A percentile compares a stretch with the other conserved stretches of the same genome.
Conservation (phyloP, 2,329 filamentous ascomycete species). For the Aspergillus sp. region DNA sequence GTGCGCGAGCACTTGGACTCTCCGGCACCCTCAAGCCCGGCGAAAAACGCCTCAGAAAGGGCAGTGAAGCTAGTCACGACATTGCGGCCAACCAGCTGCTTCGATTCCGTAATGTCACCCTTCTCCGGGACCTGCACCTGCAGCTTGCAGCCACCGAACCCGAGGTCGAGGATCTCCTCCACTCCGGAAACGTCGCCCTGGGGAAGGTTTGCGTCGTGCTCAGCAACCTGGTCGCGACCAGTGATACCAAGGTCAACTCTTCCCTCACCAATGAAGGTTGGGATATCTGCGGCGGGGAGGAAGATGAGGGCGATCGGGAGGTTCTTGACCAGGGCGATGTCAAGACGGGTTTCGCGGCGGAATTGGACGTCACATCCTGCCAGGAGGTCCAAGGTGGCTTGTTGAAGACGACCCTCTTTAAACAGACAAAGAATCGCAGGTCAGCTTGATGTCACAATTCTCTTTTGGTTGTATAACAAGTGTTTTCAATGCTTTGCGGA, state of each 20-base stretch:
- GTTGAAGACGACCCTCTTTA: conserved; percentile 85
- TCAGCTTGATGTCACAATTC: too few relatives aligned
- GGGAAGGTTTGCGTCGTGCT: conserved; percentile 65
- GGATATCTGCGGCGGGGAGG: conserved; percentile 93
- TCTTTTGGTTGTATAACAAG: conserved; percentile 5
- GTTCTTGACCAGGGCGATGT: conserved; percentile 98
- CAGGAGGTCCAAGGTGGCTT: conserved; percentile 82
- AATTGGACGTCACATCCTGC: conserved; percentile 95
- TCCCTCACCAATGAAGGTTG: conserved; percentile 93
- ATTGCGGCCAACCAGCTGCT: conserved; percentile 83
- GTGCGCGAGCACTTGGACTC: conserved; percentile 55
- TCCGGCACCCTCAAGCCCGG: conserved; percentile 58
- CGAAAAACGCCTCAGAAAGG: conserved; percentile 79
- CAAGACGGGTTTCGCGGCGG: conserved; percentile 86
- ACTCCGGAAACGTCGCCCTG: conserved; percentile 52
- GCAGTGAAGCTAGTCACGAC: conserved; percentile 94
- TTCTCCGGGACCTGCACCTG: conserved; percentile 96
- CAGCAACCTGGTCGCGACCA: conserved; percentile 84
- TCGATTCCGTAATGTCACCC: conserved; percentile 63
- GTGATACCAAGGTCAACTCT: conserved; percentile 93
- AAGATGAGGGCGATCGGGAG: conserved; percentile 92
- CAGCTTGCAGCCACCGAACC: conserved; percentile 84
- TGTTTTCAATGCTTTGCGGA: conserved; percentile 7
- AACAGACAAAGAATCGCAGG: too few relatives aligned
- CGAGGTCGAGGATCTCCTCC: conserved; percentile 83